A percentile compares a stretch with the other conserved stretches of the same genome.
phyloP scores from a whole-genome alignment of 306 rosid species.

The Medicago truncatula region MtrunA17r5.0-ANR NC_053048.1:22297501-22298000 shows the following conservation, averaged over 20 bases:
- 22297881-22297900: constrained; percentile 2
- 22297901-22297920: not conserved
- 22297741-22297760: not conserved
- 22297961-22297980: constrained; percentile 94
- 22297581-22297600: not conserved
- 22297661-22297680: not conserved
- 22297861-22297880: not conserved
- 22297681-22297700: not conserved
- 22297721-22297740: not conserved
- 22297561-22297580: not conserved
- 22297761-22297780: not conserved
- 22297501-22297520: not conserved
- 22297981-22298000: constrained; percentile 76
- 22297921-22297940: constrained; percentile 38
- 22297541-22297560: not conserved
- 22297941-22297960: constrained; percentile 99
- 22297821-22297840: not conserved
- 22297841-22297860: not conserved
- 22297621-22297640: not conserved
- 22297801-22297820: not conserved
- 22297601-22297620: not conserved
- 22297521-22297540: not conserved
- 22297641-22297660: not conserved
- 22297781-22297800: constrained; percentile 12
- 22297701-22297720: not conserved